These are phyloP conservation scores for Musa beccarii DNA, from an alignment of 176 grass and related monocot genomes.

Conservation along the genomic window DNA sequence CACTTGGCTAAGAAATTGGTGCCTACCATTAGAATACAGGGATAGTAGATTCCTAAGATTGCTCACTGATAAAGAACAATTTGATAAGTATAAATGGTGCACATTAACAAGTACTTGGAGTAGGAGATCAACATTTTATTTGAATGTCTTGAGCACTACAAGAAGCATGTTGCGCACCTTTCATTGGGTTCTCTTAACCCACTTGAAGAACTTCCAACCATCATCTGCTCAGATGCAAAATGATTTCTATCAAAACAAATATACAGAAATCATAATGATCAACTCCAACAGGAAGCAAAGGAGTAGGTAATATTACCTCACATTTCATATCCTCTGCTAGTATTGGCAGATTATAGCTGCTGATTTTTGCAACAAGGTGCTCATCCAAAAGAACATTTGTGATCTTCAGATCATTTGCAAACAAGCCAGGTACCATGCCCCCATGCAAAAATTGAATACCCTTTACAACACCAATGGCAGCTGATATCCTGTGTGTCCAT, in stretches of 20 bases:
- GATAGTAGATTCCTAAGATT: too few species aligned
- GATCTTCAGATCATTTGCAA: slow-evolving; percentile 74
- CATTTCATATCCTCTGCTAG: slow-evolving; percentile 48
- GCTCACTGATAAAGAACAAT: too few species aligned
- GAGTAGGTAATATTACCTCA: slow-evolving; percentile 28
- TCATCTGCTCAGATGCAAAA: neutral
- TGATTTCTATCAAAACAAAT: neutral
- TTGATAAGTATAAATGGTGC: neutral
- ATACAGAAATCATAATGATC: neutral
- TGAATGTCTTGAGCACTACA: neutral
- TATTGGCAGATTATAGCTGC: slow-evolving; percentile 78
- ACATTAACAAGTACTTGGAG: neutral
- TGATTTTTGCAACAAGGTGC: slow-evolving; percentile 80
- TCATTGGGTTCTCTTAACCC: slow-evolving; percentile 41
- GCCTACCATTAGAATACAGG: too few species aligned
- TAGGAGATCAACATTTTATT: neutral
- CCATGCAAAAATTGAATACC: slow-evolving; percentile 94
- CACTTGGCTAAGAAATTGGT: too few species aligned
- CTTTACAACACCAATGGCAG: slow-evolving; percentile 56
- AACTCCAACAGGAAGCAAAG: neutral
- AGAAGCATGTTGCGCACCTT: slow-evolving; percentile 32
- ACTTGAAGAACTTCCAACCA: slow-evolving; percentile 25
- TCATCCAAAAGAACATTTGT: slow-evolving; percentile 81
- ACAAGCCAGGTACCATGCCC: slow-evolving; percentile 69
- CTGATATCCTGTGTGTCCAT: slow-evolving; percentile 83